Conservation (phyloP, 352 stramenopile genomes). For the Peronospora belbahrii region DNA sequence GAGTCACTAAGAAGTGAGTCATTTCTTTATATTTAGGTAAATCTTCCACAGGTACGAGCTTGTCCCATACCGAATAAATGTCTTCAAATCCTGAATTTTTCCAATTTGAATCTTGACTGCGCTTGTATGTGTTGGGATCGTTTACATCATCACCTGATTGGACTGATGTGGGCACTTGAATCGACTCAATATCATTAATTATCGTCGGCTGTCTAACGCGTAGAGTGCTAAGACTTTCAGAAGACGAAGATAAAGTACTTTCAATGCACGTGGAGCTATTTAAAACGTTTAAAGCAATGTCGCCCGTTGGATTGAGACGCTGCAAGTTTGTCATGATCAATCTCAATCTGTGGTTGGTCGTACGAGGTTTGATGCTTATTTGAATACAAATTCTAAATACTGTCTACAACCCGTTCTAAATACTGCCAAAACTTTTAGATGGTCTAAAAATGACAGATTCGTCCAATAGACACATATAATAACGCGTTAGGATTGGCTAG, state of each 20-base stretch:
- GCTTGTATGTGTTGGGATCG: conserved; percentile 83
- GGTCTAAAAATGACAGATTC: too few species aligned
- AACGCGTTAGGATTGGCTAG: too few species aligned
- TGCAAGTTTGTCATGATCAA: conserved; percentile 24
- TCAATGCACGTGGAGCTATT: background rate
- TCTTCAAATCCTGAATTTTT: conserved; percentile 83
- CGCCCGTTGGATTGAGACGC: background rate
- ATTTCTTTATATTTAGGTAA: conserved; percentile 73
- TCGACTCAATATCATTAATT: conserved; percentile 27
- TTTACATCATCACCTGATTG: conserved; percentile 43
- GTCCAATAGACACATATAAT: too few species aligned
- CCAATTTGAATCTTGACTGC: conserved; percentile 64
- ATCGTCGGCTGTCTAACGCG: background rate
- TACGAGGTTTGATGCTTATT: too few species aligned
- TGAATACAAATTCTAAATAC: too few species aligned
- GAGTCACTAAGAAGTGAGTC: conserved; percentile 66
- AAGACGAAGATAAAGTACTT: background rate
- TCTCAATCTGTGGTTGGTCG: too few species aligned
- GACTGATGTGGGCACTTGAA: conserved; percentile 8
- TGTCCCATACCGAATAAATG: conserved; percentile 83
- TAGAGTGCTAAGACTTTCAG: conserved; percentile 1
- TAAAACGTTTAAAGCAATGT: background rate
- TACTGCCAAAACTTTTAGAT: too few species aligned
- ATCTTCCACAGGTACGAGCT: conserved; percentile 60
- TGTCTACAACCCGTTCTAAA: too few species aligned